Percentiles rank a stretch among this genome's conserved stretches.
Conservation (phyloP, 495 filamentous ascomycete species). For the Penicillium cinerascens region DNA sequence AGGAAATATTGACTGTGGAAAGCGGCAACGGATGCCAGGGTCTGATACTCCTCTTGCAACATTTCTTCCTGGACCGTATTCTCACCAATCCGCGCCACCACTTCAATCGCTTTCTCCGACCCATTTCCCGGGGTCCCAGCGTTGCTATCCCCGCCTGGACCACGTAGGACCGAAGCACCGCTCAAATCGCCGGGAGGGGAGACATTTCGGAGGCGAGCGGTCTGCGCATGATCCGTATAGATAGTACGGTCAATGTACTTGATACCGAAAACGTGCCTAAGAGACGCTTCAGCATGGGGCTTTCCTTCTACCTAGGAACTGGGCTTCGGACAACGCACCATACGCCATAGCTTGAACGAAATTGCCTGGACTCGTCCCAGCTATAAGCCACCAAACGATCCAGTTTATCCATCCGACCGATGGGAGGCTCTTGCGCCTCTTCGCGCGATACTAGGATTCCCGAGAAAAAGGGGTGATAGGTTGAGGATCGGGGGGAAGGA, state of each 20-base stretch:
- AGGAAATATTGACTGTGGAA: constrained; percentile 2
- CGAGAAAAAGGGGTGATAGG: too few relatives aligned
- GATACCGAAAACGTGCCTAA: too few relatives aligned
- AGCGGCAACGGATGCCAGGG: constrained; percentile 3
- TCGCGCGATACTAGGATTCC: too few relatives aligned
- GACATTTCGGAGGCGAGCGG: too few relatives aligned
- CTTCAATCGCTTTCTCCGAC: neutral
- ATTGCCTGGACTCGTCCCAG: constrained; percentile 4
- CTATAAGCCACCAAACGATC: neutral
- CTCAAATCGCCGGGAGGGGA: too few relatives aligned
- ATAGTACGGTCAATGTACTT: too few relatives aligned
- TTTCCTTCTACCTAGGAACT: neutral
- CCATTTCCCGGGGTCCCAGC: neutral
- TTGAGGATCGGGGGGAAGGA: too few relatives aligned
- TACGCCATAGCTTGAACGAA: constrained; percentile 5
- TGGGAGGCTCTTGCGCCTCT: too few relatives aligned
- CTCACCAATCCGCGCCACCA: constrained; percentile 4
- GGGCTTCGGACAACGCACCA: neutral
- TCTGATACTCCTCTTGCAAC: constrained; percentile 4
- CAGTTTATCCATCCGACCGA: neutral
- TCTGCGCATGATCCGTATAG: too few relatives aligned
- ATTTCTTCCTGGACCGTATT: constrained; percentile 1
- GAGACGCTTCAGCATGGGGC: too few relatives aligned
- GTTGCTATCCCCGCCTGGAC: too few relatives aligned
- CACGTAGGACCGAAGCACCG: too few relatives aligned